Percentiles rank a stretch among this genome's conserved stretches.
phyloP scores from a whole-genome alignment of 306 rosid genomes.

The Senna tora region DNA sequence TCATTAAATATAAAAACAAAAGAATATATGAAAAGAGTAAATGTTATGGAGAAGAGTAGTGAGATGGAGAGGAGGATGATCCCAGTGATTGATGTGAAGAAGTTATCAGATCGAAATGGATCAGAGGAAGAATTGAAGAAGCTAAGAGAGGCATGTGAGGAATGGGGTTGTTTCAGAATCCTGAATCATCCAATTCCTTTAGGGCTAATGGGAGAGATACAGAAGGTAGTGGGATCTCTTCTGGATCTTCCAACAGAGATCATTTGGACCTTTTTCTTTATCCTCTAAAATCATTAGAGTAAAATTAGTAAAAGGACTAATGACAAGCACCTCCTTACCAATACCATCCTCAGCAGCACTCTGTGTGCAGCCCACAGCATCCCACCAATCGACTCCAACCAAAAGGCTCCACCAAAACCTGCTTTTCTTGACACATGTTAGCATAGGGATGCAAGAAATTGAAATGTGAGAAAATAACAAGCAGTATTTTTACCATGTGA shows the following conservation, averaged over 20 bases:
- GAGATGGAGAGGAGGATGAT: too few relatives aligned
- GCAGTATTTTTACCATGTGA: too few relatives aligned
- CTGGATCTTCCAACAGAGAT: slow-evolving; percentile 62
- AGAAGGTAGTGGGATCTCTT: slow-evolving; percentile 38
- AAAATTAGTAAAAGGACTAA: slow-evolving; percentile 12
- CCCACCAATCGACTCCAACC: slow-evolving; percentile 99
- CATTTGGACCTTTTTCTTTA: slow-evolving; percentile 14
- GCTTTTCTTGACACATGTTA: slow-evolving; percentile 42
- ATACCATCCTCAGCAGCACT: slow-evolving; percentile 99
- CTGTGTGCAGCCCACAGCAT: slow-evolving; percentile 98
- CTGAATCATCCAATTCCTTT: slow-evolving; percentile 52
- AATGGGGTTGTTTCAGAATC: slow-evolving; percentile 68
- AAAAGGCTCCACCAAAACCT: slow-evolving; percentile 99
- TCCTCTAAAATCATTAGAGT: slow-evolving; percentile 5
- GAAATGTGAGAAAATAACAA: neutral
- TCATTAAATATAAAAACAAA: too few relatives aligned
- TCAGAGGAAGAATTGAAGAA: slow-evolving; percentile 45
- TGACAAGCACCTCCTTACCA: slow-evolving; percentile 57
- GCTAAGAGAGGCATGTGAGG: slow-evolving; percentile 62
- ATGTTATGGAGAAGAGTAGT: too few relatives aligned
- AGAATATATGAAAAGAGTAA: too few relatives aligned
- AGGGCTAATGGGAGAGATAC: slow-evolving; percentile 59
- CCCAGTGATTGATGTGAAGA: slow-evolving; percentile 53
- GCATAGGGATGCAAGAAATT: slow-evolving; percentile 31
- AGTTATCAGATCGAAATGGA: slow-evolving; percentile 31